Evolutionary conservation across 2,329 filamentous ascomycete genomes (phyloP), one percentile per base, ranked within the genome.

Genomic region (Rugonectria rugulosa): DNA sequence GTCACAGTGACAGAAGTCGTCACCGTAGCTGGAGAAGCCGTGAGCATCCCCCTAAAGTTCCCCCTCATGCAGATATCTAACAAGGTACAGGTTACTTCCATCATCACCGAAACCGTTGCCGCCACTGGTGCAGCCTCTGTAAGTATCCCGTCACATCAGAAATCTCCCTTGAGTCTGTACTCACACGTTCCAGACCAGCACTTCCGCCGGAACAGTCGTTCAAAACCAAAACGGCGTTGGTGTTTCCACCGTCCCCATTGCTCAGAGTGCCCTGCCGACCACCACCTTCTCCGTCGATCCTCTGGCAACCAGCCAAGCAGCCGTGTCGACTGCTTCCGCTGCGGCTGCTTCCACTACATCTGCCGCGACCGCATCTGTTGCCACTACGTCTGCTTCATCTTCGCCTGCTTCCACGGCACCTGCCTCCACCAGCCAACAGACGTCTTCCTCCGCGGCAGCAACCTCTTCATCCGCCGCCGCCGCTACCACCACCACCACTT

Each of bases 241-340:
- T 7, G 71, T 73, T n/a, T 64, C 64, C 14, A 70, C 65, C 15
- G 50, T 73, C 32, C 67, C 71, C 17, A 67, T 73, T 26, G 46
- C 63, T 6, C 34, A 59, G 23, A 66, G 64, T 23, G 52, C 53
- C 2, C 53, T 70, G 38, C 68, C 71, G 14, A 70, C 47, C n/a
- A 73, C 70, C 6, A 73, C 69, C n/a, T 57, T 67, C 24, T 32
- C 29, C 32, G 26, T 17, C 2, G 59, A 68, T 17, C 66, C 66
- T 11, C 44, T 63, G 8, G 51, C 53, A 42, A 36, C 52, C 6
- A 8, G n/a, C 6, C 31, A 32, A 44, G 29, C 11, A 6, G 12
- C 52, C 19, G n/a, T n/a, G 6, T 23, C 37, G 20, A 12, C 46
- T 24, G 21, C 57, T 3, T 49, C 63, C 2, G 42, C 47, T n/a